A percentile compares a stretch with the other conserved stretches of the same genome.
These are phyloP conservation scores for Eucalyptus paniculata DNA, from an alignment of 345 rosid species.

Conservation along the genomic window DNA sequence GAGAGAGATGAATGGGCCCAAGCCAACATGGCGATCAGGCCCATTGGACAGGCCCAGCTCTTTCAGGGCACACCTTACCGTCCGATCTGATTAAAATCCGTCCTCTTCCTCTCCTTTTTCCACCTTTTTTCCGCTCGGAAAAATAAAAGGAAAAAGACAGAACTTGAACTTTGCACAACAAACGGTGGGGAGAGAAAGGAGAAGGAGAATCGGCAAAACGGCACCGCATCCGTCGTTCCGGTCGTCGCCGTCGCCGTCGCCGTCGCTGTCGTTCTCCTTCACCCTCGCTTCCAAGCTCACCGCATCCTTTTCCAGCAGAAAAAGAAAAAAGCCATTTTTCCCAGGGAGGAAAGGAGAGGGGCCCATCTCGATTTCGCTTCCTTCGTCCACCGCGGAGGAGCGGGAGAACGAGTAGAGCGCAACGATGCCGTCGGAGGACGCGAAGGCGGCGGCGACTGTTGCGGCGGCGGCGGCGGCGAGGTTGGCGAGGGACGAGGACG, in stretches of 20 bases:
- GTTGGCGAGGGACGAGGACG: conserved; percentile 12
- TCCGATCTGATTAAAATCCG: too few relatives aligned
- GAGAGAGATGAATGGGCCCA: neutral
- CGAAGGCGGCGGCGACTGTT: conserved; percentile 17
- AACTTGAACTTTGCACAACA: neutral
- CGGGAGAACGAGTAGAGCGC: neutral
- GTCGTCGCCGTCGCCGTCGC: neutral
- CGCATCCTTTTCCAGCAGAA: neutral
- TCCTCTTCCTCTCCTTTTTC: too few relatives aligned
- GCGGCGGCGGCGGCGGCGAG: conserved; percentile 16
- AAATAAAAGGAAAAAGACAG: neutral
- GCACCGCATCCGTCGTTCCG: neutral
- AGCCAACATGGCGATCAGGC: neutral
- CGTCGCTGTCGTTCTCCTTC: neutral
- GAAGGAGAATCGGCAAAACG: neutral
- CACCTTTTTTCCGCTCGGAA: too few relatives aligned
- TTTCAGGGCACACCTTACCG: neutral
- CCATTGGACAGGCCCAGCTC: neutral
- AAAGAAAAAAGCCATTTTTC: neutral
- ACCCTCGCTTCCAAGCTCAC: neutral
- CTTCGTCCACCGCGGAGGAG: neutral
- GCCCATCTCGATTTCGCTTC: neutral
- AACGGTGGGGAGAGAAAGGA: neutral
- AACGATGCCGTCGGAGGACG: conserved; percentile 51
- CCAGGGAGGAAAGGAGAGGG: neutral